phyloP scores from a whole-genome alignment of 1,284 basidiomycete genomes.

The Chondrostereum purpureum region DNA sequence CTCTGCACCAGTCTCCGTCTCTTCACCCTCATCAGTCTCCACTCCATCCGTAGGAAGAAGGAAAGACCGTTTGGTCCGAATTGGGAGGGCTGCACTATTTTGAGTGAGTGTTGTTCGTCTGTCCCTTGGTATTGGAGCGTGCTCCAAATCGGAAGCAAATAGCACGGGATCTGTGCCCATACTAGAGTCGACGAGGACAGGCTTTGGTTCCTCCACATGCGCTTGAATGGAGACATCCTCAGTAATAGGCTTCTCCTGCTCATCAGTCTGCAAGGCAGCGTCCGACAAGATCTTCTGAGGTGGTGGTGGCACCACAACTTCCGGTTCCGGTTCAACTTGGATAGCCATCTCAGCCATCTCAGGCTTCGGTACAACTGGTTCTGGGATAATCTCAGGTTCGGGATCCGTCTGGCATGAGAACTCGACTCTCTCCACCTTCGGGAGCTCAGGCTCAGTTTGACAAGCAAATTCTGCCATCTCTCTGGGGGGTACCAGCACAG shows the following conservation, averaged over 20 bases:
- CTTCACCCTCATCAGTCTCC: constrained; percentile 33
- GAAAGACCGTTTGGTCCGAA: constrained; percentile 25
- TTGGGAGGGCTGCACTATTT: too few species aligned
- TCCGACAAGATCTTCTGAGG: not conserved
- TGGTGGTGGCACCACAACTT: constrained; percentile 4
- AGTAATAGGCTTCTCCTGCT: constrained; percentile 16
- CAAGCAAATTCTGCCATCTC: not conserved
- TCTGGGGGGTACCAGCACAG: not conserved
- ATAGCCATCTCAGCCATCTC: constrained; percentile 8
- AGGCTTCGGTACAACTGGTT: not conserved
- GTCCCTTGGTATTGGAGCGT: constrained; percentile 12
- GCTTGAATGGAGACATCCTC: constrained; percentile 48
- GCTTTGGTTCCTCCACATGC: constrained; percentile 24
- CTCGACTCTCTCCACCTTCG: constrained; percentile 12
- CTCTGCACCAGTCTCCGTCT: constrained; percentile 55
- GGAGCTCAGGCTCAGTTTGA: constrained; percentile 1
- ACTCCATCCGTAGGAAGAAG: constrained; percentile 22
- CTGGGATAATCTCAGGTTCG: constrained; percentile 28
- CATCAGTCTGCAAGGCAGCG: constrained; percentile 3
- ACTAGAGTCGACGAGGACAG: constrained; percentile 16
- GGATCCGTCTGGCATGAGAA: constrained; percentile 42
- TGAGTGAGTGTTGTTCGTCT: constrained; percentile 45
- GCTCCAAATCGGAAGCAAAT: constrained; percentile 6
- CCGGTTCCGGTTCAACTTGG: constrained; percentile 17
- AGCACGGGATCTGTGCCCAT: constrained; percentile 28